Percentiles rank a stretch among this genome's conserved stretches.
Conservation (phyloP, 2,329 filamentous ascomycete species). For the Nothophaeocryptopus gaeumannii region DNA sequence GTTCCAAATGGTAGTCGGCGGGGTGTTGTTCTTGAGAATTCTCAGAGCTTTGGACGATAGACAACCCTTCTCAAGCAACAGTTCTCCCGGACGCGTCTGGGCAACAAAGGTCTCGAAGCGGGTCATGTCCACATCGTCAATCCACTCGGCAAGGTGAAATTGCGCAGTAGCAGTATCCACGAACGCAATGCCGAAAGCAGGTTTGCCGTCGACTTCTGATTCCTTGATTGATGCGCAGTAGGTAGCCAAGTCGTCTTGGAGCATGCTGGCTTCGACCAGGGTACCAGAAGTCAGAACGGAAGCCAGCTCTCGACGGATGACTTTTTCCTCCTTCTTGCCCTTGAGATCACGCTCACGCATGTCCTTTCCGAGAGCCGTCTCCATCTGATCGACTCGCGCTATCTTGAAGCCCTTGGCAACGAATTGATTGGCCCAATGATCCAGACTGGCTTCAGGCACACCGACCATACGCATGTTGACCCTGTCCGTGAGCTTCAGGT, state of each 20-base stretch:
- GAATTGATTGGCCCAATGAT: conserved; percentile 97
- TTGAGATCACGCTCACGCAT: conserved; percentile 85
- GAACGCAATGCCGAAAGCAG: conserved; percentile 87
- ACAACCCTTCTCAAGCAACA: conserved; percentile 77
- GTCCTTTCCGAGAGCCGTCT: conserved; percentile 92
- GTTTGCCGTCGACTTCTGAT: conserved; percentile 64
- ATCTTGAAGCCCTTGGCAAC: conserved; percentile 98
- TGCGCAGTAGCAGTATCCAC: conserved; percentile 94
- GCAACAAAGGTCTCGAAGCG: conserved; percentile 97
- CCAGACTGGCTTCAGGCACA: conserved; percentile 91
- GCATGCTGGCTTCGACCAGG: conserved; percentile 91
- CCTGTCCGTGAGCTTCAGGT: conserved; percentile 93
- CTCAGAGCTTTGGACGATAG: conserved; percentile 85
- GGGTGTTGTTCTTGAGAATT: conserved; percentile 93
- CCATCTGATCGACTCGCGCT: conserved; percentile 92
- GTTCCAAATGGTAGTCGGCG: conserved; percentile 93
- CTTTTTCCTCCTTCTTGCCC: conserved; percentile 77
- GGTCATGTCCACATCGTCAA: conserved; percentile 88
- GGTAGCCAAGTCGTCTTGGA: conserved; percentile 95
- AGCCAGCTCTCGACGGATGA: conserved; percentile 86
- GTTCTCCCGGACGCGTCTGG: conserved; percentile 82
- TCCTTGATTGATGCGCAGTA: conserved; percentile 93
- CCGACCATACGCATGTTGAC: conserved; percentile 99
- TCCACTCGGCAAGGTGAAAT: conserved; percentile 88
- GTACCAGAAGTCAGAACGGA: conserved; percentile 91